phyloP scores from a whole-genome alignment of 441 rosid genomes.

The Bruguiera hainesii region DNA sequence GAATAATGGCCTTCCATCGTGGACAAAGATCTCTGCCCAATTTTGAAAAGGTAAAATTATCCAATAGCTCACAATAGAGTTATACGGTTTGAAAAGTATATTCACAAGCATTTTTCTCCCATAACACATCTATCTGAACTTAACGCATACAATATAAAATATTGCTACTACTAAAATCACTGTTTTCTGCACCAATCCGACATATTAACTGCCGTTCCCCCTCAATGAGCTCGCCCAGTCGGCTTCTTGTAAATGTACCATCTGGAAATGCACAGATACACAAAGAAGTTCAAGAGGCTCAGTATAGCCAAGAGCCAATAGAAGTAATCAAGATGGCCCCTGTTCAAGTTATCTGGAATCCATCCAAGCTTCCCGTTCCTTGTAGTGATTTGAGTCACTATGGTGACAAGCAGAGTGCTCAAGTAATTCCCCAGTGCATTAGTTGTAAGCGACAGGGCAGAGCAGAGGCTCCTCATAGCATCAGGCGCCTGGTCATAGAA shows the following conservation, averaged over 20 bases:
- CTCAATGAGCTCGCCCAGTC: constrained; percentile 17
- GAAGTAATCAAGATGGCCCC: constrained; percentile 72
- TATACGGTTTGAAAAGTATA: not conserved
- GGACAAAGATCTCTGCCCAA: too few species aligned
- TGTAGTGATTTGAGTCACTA: constrained; percentile 51
- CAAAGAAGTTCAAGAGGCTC: constrained; percentile 60
- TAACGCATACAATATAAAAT: not conserved
- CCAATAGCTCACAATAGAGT: not conserved
- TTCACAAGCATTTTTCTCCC: not conserved
- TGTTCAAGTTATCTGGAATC: constrained; percentile 82
- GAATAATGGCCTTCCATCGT: too few species aligned
- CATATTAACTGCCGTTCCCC: not conserved
- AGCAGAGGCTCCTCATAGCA: constrained; percentile 90
- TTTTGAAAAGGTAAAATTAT: too few species aligned
- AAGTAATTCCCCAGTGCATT: constrained; percentile 77
- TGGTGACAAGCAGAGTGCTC: constrained; percentile 75
- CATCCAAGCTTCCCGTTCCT: constrained; percentile 67
- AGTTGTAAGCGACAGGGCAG: constrained; percentile 77
- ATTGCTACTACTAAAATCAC: not conserved
- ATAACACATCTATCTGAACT: not conserved
- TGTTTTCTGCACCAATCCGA: not conserved
- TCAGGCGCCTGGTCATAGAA: constrained; percentile 96
- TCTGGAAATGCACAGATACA: constrained; percentile 64
- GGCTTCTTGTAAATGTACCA: constrained; percentile 79
- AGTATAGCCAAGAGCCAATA: constrained; percentile 66